Evolutionary conservation across 495 filamentous ascomycete species (phyloP).

Genomic region (Penicillium antarcticum): DNA sequence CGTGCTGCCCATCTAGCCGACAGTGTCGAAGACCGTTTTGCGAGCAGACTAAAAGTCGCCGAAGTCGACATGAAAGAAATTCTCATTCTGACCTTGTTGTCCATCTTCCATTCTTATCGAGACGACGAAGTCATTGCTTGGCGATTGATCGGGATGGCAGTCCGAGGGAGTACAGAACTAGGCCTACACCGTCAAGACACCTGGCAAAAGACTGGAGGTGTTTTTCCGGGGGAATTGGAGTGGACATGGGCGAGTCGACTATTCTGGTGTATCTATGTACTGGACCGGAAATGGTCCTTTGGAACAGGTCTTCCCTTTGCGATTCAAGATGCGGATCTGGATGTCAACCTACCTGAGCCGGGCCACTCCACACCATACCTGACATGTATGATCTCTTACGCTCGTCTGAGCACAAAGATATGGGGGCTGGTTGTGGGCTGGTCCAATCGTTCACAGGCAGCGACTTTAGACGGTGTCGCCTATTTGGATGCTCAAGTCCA

Average conservation of each 20-base stretch:
- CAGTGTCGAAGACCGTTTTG: constrained; percentile 62
- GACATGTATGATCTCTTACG: constrained; percentile 62
- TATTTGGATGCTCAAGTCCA: constrained; percentile 71
- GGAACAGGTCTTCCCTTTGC: constrained; percentile 76
- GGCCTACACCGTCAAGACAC: constrained; percentile 75
- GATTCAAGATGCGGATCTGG: constrained; percentile 77
- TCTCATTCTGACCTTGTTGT: constrained; percentile 65
- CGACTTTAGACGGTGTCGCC: constrained; percentile 60
- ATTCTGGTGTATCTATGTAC: constrained; percentile 81
- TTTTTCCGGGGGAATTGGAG: constrained; percentile 56
- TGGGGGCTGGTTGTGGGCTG: constrained; percentile 58
- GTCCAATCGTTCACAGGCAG: constrained; percentile 43
- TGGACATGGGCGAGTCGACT: constrained; percentile 60
- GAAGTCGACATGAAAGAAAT: constrained; percentile 65
- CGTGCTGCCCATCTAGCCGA: constrained; percentile 67
- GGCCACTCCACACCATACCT: constrained; percentile 36
- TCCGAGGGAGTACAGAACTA: constrained; percentile 69
- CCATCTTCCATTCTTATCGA: constrained; percentile 77
- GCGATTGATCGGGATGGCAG: constrained; percentile 69
- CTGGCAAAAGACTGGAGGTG: constrained; percentile 54
- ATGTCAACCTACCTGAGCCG: constrained; percentile 68
- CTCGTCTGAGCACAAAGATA: constrained; percentile 68
- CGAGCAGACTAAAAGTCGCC: constrained; percentile 61
- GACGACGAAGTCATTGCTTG: constrained; percentile 78
- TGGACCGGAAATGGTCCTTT: constrained; percentile 80